These are phyloP conservation scores for Neolentinus lepideus DNA, from an alignment of 1,284 basidiomycete genomes.

Conservation along the genomic window DNA sequence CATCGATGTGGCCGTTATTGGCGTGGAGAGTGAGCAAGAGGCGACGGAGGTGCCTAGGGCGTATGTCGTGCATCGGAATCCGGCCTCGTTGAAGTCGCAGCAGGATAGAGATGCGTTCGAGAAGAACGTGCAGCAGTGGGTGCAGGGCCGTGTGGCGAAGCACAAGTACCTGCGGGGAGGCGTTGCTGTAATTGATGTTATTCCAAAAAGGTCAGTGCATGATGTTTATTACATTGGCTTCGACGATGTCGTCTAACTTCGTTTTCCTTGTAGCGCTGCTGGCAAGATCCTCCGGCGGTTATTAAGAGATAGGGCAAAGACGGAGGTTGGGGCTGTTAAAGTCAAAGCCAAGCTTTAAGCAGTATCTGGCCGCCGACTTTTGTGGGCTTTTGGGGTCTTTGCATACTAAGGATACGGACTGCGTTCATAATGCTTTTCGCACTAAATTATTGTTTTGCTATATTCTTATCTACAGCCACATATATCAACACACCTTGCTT, in stretches of 20 bases:
- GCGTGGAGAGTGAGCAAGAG: conserved; percentile 50
- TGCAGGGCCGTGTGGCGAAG: conserved; percentile 49
- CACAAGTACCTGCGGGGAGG: conserved; percentile 67
- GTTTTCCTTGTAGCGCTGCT: conserved; percentile 41
- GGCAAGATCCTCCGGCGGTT: conserved; percentile 67
- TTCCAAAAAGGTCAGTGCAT: conserved; percentile 58
- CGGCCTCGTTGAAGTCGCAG: conserved; percentile 27
- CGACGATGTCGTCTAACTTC: neutral
- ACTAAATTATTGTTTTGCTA: no score
- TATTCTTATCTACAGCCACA: no score
- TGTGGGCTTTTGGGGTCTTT: neutral
- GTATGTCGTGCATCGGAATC: conserved; percentile 56
- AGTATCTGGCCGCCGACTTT: neutral
- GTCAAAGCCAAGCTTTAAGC: conserved; percentile 12
- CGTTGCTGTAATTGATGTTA: conserved; percentile 43
- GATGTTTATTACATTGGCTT: neutral
- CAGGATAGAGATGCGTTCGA: conserved; percentile 35
- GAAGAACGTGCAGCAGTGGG: conserved; percentile 53
- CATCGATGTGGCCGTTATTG: conserved; percentile 70
- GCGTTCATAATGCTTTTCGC: no score
- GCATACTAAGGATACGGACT: no score
- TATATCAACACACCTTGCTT: no score
- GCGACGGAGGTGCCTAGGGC: conserved; percentile 78
- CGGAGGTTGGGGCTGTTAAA: conserved; percentile 26
- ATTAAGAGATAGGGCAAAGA: conserved; percentile 50